These are phyloP conservation scores for Xylaria acuta DNA, from an alignment of 495 filamentous ascomycete species.

Conservation along the genomic window DNA sequence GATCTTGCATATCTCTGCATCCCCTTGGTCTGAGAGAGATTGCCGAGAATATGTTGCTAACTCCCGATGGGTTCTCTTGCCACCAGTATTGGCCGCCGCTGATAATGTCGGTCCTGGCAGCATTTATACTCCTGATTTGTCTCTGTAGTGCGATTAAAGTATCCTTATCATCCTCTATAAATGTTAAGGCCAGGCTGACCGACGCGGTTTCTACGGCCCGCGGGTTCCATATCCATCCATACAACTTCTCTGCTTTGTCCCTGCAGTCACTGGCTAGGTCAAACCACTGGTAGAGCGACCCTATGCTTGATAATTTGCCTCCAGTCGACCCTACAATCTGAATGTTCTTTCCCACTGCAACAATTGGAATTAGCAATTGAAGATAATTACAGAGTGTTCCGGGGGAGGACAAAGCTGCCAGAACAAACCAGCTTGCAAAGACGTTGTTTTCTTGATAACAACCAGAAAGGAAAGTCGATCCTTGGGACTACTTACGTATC, in stretches of 20 bases:
- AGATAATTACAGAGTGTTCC: not conserved
- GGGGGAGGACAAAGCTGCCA: not conserved
- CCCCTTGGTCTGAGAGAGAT: slow-evolving; percentile 28
- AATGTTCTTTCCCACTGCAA: slow-evolving; percentile 36
- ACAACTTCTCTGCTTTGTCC: slow-evolving; percentile 37
- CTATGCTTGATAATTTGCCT: slow-evolving; percentile 28
- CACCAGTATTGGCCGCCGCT: slow-evolving; percentile 37
- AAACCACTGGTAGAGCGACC: slow-evolving; percentile 35
- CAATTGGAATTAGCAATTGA: not conserved
- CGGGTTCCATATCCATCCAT: slow-evolving; percentile 28
- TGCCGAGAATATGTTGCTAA: slow-evolving; percentile 39
- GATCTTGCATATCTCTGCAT: not conserved
- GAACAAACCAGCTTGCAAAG: not conserved
- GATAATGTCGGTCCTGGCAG: slow-evolving; percentile 36
- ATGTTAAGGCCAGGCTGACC: slow-evolving; percentile 23
- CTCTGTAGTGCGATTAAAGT: slow-evolving; percentile 26
- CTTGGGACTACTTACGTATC: slow-evolving; percentile 17
- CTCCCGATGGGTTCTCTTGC: slow-evolving; percentile 34
- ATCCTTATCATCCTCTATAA: slow-evolving; percentile 29
- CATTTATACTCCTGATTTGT: slow-evolving; percentile 32
- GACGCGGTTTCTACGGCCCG: slow-evolving; percentile 28
- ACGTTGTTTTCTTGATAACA: not conserved
- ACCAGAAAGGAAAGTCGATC: not conserved
- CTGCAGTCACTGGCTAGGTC: slow-evolving; percentile 35
- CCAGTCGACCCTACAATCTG: slow-evolving; percentile 30